These are phyloP conservation scores for Mortierella claussenii DNA, from an alignment of 192 early-diverging fungal species.

Conservation along the genomic window DNA sequence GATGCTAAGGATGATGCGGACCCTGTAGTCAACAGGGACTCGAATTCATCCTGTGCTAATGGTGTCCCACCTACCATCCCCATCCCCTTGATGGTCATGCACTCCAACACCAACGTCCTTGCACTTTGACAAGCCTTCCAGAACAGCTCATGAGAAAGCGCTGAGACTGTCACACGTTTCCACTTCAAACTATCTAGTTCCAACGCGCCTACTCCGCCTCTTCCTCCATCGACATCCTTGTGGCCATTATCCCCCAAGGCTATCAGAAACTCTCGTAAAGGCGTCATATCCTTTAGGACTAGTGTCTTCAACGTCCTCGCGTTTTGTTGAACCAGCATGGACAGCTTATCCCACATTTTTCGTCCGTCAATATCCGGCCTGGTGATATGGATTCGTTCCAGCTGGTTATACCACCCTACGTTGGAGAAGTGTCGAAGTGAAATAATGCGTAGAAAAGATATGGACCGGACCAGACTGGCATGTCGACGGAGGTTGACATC, in stretches of 20 bases:
- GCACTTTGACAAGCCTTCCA: conserved; percentile 9
- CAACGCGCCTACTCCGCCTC: too few species aligned
- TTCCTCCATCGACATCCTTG: not conserved
- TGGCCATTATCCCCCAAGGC: not conserved
- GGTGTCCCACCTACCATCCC: too few species aligned
- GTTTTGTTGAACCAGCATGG: not conserved
- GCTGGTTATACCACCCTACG: conserved; percentile 6
- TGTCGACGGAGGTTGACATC: conserved; percentile 17
- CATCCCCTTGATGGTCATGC: conserved; percentile 10
- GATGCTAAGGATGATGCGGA: not conserved
- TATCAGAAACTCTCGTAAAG: not conserved
- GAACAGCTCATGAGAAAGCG: not conserved
- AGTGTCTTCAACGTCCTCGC: not conserved
- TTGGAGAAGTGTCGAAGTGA: conserved; percentile 12
- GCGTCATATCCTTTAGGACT: conserved; percentile 12
- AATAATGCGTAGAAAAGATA: not conserved
- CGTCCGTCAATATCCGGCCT: conserved; percentile 8
- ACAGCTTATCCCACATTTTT: conserved; percentile 22
- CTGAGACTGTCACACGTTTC: conserved; percentile 1
- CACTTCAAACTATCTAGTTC: conserved; percentile 4
- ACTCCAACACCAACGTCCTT: conserved; percentile 3
- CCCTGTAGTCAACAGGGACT: not conserved
- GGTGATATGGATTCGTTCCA: conserved; percentile 5
- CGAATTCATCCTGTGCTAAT: not conserved
- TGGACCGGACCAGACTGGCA: conserved; percentile 3